phyloP scores from a whole-genome alignment of 441 rosid species.

The Arabidopsis lyrata region DNA sequence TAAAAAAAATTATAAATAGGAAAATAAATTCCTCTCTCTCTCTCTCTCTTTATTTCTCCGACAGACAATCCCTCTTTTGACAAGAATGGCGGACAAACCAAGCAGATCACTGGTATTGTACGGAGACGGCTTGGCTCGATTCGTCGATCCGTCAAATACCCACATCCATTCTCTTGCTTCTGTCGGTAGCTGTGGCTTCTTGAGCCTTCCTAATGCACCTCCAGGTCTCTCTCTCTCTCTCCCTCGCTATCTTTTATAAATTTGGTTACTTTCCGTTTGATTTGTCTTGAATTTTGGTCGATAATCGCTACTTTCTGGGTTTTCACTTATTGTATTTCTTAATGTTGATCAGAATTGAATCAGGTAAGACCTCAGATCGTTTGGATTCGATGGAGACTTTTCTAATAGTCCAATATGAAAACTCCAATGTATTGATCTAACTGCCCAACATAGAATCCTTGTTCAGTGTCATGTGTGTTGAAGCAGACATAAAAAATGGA shows the following conservation, averaged over 20 bases:
- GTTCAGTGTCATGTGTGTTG: neutral
- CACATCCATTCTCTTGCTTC: slow-evolving; percentile 84
- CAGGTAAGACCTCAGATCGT: neutral
- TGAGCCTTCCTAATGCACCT: slow-evolving; percentile 82
- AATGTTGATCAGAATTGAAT: slow-evolving; percentile 13
- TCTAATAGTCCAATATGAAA: neutral
- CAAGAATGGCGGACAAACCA: slow-evolving; percentile 90
- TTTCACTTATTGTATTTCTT: neutral
- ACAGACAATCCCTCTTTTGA: neutral
- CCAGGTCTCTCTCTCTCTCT: slow-evolving; percentile 58
- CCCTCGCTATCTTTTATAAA: neutral
- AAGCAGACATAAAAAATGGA: neutral
- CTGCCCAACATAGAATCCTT: neutral
- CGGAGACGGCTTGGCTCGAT: slow-evolving; percentile 85
- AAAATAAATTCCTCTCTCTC: slow-evolving; percentile 13
- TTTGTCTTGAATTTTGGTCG: neutral
- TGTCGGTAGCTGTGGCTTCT: slow-evolving; percentile 71
- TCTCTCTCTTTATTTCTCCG: neutral
- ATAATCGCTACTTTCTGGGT: neutral
- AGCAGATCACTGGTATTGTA: slow-evolving; percentile 79
- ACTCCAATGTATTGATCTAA: neutral
- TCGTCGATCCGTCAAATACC: slow-evolving; percentile 54
- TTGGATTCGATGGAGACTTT: slow-evolving; percentile 12
- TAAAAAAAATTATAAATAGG: neutral
- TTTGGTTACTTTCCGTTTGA: slow-evolving; percentile 5